Base-by-base conservation (phyloP, 2,329 filamentous ascomycete species). In the Xylariaceae sp. region DNA sequence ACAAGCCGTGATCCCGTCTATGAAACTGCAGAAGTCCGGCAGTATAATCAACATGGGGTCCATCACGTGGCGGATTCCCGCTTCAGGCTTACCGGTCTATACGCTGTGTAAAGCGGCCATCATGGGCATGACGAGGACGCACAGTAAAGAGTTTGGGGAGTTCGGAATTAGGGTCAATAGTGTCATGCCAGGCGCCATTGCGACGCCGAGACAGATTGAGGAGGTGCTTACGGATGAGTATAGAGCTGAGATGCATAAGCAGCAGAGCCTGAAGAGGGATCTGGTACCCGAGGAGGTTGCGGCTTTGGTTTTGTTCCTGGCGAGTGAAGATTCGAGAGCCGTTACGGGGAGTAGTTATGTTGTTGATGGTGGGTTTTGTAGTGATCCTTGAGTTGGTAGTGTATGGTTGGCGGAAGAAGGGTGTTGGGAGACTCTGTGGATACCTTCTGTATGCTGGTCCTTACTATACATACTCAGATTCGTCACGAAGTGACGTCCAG, bases 101-200 rank as follows among this genome's bases (percentile, higher is more conserved):
- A 61, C 61, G 11, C 55, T 68, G 3, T 64, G 64, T 53, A 71
- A 71, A 45, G 63, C 67, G 1, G 68, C 67, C 2, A 52, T 68
- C 6, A 55, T 66, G 40, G 68, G 67, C 5, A 60, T 72, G 57
- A 70, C 68, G 37, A 52, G 60, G 29, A 64, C 62, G 32, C 65
- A 67, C 34, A 62, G 60, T 23, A 61, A 60, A 37, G 68, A 71
- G 56, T 64, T 69, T 40, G 68, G 67, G 0, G 36, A 25, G 6
- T 45, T 52, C n/a, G 64, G 64, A 2, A 59, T 71, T 16, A 50
- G 72, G 0, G 67, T 75, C 5, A 76, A 76, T 42, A 73, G 69
- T 45, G 67, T 77, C 22, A 71, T 75, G 69, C 73, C 74, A 0
- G 72, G 72, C 0, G 62, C 70, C 2, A 70, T 75, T 23, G 70